A percentile compares a stretch with the other conserved stretches of the same genome.
Evolutionary conservation across 2,329 filamentous ascomycete species (phyloP).

Genomic region (Coccinonectria pachysandricola): DNA sequence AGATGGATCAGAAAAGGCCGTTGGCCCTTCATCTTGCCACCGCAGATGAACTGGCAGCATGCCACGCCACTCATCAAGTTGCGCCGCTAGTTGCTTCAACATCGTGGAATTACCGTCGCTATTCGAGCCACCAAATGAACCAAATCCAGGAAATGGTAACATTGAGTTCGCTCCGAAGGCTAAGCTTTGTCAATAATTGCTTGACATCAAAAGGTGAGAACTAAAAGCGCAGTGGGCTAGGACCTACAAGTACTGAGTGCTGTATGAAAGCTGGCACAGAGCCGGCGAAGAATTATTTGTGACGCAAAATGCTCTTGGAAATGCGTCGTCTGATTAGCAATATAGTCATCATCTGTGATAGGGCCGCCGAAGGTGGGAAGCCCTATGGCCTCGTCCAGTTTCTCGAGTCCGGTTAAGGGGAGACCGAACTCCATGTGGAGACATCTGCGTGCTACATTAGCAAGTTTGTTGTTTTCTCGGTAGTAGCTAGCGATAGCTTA

Average conservation of each 20-base stretch:
- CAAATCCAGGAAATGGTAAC: slow-evolving; percentile 9
- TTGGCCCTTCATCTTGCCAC: slow-evolving; percentile 44
- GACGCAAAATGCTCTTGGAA: slow-evolving; percentile 50
- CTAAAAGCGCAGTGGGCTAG: slow-evolving; percentile 4
- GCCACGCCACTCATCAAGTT: slow-evolving; percentile 48
- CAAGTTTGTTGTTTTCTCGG: background rate
- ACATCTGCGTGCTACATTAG: slow-evolving; percentile 27
- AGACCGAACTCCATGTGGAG: slow-evolving; percentile 49
- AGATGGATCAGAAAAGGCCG: slow-evolving; percentile 13
- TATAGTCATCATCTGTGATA: slow-evolving; percentile 36
- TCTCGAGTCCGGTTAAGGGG: slow-evolving; percentile 43
- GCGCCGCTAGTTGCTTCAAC: slow-evolving; percentile 40
- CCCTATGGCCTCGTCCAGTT: slow-evolving; percentile 41
- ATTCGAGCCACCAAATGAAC: slow-evolving; percentile 6
- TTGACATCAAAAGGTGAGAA: background rate
- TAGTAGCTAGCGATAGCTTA: slow-evolving; percentile 5
- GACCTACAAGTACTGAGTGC: slow-evolving; percentile 41
- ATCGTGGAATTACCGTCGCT: slow-evolving; percentile 18
- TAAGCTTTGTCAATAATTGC: too few species aligned
- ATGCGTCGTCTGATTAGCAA: slow-evolving; percentile 39
- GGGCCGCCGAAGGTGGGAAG: slow-evolving; percentile 42
- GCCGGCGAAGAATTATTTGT: slow-evolving; percentile 44
- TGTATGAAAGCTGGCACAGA: slow-evolving; percentile 42
- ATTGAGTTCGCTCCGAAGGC: slow-evolving; percentile 11
- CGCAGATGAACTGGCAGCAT: slow-evolving; percentile 43